These are phyloP conservation scores for Entamoeba nuttalli DNA, from an alignment of 208 protist species.

Conservation along the genomic window DNA sequence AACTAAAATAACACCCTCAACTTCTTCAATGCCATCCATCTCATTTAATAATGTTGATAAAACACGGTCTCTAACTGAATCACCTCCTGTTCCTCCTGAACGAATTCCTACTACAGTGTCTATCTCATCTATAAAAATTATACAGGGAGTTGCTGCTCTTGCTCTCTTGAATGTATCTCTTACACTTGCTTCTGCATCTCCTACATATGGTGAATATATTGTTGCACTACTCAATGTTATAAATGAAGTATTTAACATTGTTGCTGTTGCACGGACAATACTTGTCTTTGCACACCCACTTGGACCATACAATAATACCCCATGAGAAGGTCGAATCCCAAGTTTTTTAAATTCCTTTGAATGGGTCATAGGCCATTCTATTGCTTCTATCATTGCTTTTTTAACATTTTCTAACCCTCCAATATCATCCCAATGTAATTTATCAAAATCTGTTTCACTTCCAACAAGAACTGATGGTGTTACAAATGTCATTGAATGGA, in stretches of 20 bases:
- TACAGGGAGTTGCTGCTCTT: constrained; percentile 56
- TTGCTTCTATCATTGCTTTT: neutral
- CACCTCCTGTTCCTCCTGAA: constrained; percentile 27
- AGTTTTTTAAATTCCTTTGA: neutral
- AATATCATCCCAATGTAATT: neutral
- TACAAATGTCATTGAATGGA: neutral
- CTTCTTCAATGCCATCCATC: constrained; percentile 75
- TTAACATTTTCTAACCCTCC: neutral
- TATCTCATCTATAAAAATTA: constrained; percentile 78
- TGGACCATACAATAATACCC: constrained; percentile 8
- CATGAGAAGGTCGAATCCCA: neutral
- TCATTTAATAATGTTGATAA: constrained; percentile 88
- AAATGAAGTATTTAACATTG: constrained; percentile 57
- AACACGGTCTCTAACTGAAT: constrained; percentile 66
- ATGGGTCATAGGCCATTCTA: neutral
- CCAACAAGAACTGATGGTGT: neutral
- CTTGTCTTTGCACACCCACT: constrained; percentile 69
- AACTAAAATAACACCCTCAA: constrained; percentile 74
- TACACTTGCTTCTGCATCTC: constrained; percentile 72
- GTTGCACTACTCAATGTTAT: constrained; percentile 60
- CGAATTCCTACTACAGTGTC: constrained; percentile 37
- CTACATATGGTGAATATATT: constrained; percentile 74
- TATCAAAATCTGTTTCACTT: neutral
- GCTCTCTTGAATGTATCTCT: constrained; percentile 67
- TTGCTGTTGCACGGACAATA: constrained; percentile 67